Evolutionary conservation across 371 early-diverging fungal genomes (phyloP), one percentile per base, ranked within the genome.

Genomic region (Rhizopus arrhizus): DNA sequence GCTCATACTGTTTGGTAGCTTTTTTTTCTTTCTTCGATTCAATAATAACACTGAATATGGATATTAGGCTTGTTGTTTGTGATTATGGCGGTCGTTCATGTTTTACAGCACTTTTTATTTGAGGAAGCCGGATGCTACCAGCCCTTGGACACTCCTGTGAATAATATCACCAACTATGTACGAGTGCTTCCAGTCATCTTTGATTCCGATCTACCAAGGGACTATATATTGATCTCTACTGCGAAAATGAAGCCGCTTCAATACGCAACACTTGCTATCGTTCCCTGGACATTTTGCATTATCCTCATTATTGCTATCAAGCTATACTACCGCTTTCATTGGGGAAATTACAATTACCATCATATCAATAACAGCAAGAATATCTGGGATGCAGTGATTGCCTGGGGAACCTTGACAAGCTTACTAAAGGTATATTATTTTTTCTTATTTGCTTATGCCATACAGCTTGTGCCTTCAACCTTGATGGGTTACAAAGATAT

Each of bases 351-450:
- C 41, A 12, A 35, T 9, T 12, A 5, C 4, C 64, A 59, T 33
- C 52, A 45, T 22, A 22, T 22, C 2, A 42, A 33, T 32, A 28
- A n/a, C 7, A 32, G 40, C 5, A 7, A 31, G 2, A 42, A 16
- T 7, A 15, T 57, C 5, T 56, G 48, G 10, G 58, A 58, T n/a
- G 35, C 59, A 1, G 4, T 59, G 15, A 48, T 69, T 7, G 46
- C 62, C n/a, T 59, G 60, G 53, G 13, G 59, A 0, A 49, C 57
- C 12, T 50, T 72, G 28, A 47, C 56, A 3, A 58, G 66, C 0
- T 31, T 69, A 3, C 32, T 69, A 7, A 66, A 69, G 8, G 38
- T 72, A 22, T 66, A 66, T 38, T 43, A 69, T n/a, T 72, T 64
- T 36, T 72, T 66, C 46, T 10, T 59, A 0, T 61, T 61, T 49